These are phyloP conservation scores for Penicillium angulare DNA, from an alignment of 495 filamentous ascomycete genomes.

Conservation along the genomic window DNA sequence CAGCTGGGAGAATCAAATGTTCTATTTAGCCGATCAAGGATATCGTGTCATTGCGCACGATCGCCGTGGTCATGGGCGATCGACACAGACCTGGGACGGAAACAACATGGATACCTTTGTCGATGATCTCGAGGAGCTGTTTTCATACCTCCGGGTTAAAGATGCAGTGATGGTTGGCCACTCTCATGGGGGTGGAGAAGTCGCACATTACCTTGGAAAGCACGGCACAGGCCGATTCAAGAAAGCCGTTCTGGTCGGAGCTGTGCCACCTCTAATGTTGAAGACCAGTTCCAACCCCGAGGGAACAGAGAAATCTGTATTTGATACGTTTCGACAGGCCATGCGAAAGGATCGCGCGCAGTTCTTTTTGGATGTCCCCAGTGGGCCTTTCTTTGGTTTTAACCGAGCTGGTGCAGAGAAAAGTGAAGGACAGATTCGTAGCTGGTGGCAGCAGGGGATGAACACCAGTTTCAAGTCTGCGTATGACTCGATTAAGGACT, in stretches of 20 bases:
- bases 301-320: slow-evolving; percentile 31
- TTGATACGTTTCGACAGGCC: slow-evolving; percentile 34
- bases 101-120: slow-evolving; percentile 39
- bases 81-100: slow-evolving; percentile 38
- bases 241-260: slow-evolving; percentile 37
- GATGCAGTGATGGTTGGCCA: slow-evolving; percentile 39
- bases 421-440: slow-evolving; percentile 36
- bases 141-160: slow-evolving; percentile 31
- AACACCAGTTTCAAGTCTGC: slow-evolving; percentile 32
- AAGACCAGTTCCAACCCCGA: slow-evolving; percentile 28
- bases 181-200: slow-evolving; percentile 43
- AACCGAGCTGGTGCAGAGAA: slow-evolving; percentile 33
- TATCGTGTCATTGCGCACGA: slow-evolving; percentile 44
- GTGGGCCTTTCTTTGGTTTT: slow-evolving; percentile 43
- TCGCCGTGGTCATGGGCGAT: slow-evolving; percentile 42
- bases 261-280: slow-evolving; percentile 37
- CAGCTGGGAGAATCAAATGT: slow-evolving; percentile 42
- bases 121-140: slow-evolving; percentile 37
- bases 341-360: slow-evolving; percentile 37
- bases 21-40: slow-evolving; percentile 35
- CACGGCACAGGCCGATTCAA: slow-evolving; percentile 34
- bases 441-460: slow-evolving; percentile 45
- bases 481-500: slow-evolving; percentile 39
- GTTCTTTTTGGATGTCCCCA: slow-evolving; percentile 41
- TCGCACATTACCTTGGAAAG: slow-evolving; percentile 32